These are phyloP conservation scores for Musa schizocarpa DNA, from an alignment of 176 grass and related monocot genomes.

Conservation along the genomic window DNA sequence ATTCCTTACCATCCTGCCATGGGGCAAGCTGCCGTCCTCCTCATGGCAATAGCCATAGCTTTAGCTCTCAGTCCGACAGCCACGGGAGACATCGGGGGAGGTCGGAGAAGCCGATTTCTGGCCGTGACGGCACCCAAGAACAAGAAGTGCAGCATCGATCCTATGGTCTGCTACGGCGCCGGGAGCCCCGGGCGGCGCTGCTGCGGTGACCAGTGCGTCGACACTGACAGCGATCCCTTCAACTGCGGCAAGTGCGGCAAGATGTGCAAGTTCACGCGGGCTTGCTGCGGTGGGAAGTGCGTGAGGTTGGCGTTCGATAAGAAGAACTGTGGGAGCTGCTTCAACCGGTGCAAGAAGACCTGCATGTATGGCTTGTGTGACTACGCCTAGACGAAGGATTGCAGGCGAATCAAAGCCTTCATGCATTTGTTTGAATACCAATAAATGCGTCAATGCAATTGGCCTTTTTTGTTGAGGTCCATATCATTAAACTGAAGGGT, in stretches of 20 bases:
- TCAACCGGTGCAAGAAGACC: constrained; percentile 19
- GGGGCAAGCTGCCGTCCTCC: constrained; percentile 6
- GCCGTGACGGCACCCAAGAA: no score
- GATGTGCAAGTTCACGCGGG: constrained; percentile 19
- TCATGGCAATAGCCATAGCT: constrained; percentile 1
- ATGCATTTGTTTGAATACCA: no score
- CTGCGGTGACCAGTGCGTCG: constrained; percentile 19
- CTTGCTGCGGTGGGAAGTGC: constrained; percentile 22
- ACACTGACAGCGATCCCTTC: constrained; percentile 3
- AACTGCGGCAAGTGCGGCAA: constrained; percentile 31
- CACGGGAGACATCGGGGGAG: background rate
- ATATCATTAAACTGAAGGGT: no score
- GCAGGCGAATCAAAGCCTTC: no score
- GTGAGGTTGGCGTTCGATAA: constrained; percentile 15
- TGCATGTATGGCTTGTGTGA: constrained; percentile 23
- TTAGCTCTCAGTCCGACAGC: background rate
- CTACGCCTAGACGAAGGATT: constrained; percentile 9
- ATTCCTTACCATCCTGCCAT: constrained; percentile 1
- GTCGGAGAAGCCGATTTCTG: background rate
- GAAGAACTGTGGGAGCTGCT: constrained; percentile 28
- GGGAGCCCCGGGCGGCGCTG: constrained; percentile 15
- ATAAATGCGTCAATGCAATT: no score
- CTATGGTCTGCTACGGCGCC: background rate
- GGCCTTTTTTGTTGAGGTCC: no score
- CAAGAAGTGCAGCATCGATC: background rate